Base-by-base conservation (phyloP, 495 filamentous ascomycete genomes). In the Podospora fimiseda region DNA sequence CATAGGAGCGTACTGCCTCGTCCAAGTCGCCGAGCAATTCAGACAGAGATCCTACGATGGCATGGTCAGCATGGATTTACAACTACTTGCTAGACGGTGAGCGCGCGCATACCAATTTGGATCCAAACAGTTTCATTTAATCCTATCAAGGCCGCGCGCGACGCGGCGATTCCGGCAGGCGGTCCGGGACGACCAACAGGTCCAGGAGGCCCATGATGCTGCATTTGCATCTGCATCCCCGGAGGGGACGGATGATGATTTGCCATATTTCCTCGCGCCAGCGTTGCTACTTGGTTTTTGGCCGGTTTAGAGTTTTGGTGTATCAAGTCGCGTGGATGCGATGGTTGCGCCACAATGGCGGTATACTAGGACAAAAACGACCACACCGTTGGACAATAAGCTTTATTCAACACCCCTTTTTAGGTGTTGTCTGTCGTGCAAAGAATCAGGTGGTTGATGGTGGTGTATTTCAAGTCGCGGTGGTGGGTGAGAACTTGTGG, bases 51-150 rank as follows among this genome's bases (percentile, higher is more conserved):
- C 92, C 92, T 96, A 62, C 30, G 48, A n/a, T 61, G 45, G 19
- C n/a, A 33, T 47, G 53, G 61, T 70, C 45, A 64, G 51, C 58
- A 22, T 59, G 57, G 24, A 11, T 38, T 55, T 45, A 48, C 27
- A 33, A 15, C 46, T 14, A 47, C 8, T 39, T 13, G 15, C n/a
- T 2, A 21, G 19, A 14, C 22, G 37, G 13, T 16, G 33, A n/a
- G n/a, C 27, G 7, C 13, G 23, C 27, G 57, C 81, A 54, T 82
- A 95, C 91, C 93, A 48, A 98, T 86, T 61, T 91, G 87, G 50
- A 95, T 79, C 93, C 93, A 98, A n/a, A 94, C 81, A 39, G 77
- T 76, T 67, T 97, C 93, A 63, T 92, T 98, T 27, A 88, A 63
- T 1, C 64, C 59, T 8, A 69, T 52, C 19, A 81, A 45, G 0